Evolutionary conservation across 345 rosid species (phyloP).

Genomic region (Clarkia xantiana): DNA sequence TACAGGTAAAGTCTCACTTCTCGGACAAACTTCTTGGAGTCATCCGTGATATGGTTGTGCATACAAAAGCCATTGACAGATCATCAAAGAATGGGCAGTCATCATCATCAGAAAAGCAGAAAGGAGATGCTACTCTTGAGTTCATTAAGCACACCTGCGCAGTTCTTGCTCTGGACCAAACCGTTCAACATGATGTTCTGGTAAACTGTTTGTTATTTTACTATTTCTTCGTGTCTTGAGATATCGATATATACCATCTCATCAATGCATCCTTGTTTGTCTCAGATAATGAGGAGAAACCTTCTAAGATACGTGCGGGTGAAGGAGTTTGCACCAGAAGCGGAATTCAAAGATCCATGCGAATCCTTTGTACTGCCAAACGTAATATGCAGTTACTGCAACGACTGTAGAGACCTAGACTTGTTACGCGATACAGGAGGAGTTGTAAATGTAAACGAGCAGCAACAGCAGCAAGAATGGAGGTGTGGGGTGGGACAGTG

Average conservation of each 20-base stretch:
- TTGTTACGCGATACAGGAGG: constrained; percentile 61
- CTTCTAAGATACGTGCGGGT: constrained; percentile 60
- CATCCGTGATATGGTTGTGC: constrained; percentile 44
- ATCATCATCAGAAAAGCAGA: constrained; percentile 17
- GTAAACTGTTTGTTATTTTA: constrained; percentile 20
- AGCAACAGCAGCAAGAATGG: constrained; percentile 67
- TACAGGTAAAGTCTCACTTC: constrained; percentile 60
- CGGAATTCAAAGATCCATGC: too few relatives aligned
- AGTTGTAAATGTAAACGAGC: constrained; percentile 32
- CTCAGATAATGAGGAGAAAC: constrained; percentile 65
- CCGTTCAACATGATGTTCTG: constrained; percentile 77
- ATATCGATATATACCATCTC: too few relatives aligned
- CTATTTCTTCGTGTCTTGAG: not conserved
- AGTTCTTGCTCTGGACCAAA: constrained; percentile 71
- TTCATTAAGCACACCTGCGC: constrained; percentile 70
- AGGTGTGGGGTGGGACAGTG: constrained; percentile 61
- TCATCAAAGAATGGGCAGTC: constrained; percentile 17
- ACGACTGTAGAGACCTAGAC: constrained; percentile 21
- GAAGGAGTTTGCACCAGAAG: constrained; percentile 16
- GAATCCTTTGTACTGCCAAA: too few relatives aligned
- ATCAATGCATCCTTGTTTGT: not conserved
- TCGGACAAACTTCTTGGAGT: constrained; percentile 53
- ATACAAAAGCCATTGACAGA: constrained; percentile 34
- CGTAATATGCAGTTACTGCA: too few relatives aligned
- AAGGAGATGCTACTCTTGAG: constrained; percentile 58